Percentiles rank a stretch among this genome's conserved stretches.
These are phyloP conservation scores for Thalassiosira exigua DNA, from an alignment of 352 stramenopile species.

Conservation along the genomic window DNA sequence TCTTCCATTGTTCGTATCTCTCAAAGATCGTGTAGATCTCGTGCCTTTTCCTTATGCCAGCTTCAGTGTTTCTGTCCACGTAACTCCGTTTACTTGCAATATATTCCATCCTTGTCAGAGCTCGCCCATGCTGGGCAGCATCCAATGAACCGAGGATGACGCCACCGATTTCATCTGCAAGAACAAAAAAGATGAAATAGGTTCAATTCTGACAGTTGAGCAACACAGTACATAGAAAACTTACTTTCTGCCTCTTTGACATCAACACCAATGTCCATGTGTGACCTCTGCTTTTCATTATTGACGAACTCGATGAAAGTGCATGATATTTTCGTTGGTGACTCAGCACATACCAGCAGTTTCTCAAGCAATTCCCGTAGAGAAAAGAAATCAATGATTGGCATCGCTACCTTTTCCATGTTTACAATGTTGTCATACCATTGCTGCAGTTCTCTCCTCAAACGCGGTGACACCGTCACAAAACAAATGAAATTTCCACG, in stretches of 20 bases:
- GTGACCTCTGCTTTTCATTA: slow-evolving; percentile 3
- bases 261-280: slow-evolving; percentile 33
- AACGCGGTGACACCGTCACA: slow-evolving; percentile 53
- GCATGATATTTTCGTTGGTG: slow-evolving; percentile 12
- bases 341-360: slow-evolving; percentile 13
- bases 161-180: slow-evolving; percentile 58
- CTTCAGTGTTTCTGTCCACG: slow-evolving; percentile 34
- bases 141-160: slow-evolving; percentile 59
- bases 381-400: slow-evolving; percentile 48
- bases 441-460: slow-evolving; percentile 44
- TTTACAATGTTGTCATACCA: slow-evolving; percentile 41
- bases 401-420: slow-evolving; percentile 39
- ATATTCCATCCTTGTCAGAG: slow-evolving; percentile 43
- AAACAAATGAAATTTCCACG: slow-evolving; percentile 38
- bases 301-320: slow-evolving; percentile 45
- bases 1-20: slow-evolving; percentile 54
- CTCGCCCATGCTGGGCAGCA: slow-evolving; percentile 19
- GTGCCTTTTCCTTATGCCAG: slow-evolving; percentile 23
- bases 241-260: slow-evolving; percentile 39
- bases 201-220: slow-evolving; percentile 2
- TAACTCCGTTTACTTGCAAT: slow-evolving; percentile 34
- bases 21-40: slow-evolving; percentile 49
- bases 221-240: no score
- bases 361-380: slow-evolving; percentile 39
- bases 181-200: neutral